phyloP scores from a whole-genome alignment of 1,284 basidiomycete species.

The Tremellales sp. region DNA sequence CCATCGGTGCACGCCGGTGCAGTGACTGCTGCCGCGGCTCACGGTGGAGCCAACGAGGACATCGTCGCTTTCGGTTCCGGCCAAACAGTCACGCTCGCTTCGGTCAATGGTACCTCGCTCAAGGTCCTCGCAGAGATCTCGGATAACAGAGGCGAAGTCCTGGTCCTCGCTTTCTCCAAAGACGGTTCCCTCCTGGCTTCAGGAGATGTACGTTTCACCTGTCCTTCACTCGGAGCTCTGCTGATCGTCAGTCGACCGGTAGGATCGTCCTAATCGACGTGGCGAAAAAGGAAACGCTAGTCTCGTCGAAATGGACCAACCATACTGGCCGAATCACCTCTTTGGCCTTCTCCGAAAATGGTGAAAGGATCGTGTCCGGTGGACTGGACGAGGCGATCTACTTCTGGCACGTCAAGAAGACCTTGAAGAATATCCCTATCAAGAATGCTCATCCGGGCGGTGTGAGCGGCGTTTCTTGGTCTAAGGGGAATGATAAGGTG shows the following conservation, averaged over 20 bases:
- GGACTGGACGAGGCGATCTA: slow-evolving; percentile 90
- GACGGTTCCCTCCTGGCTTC: slow-evolving; percentile 70
- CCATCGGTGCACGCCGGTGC: slow-evolving; percentile 14
- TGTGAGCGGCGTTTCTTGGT: slow-evolving; percentile 75
- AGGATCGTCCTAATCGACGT: slow-evolving; percentile 55
- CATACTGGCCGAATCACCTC: slow-evolving; percentile 79
- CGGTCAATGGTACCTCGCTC: slow-evolving; percentile 19
- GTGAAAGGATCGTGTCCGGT: slow-evolving; percentile 73
- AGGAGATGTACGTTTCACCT: slow-evolving; percentile 67
- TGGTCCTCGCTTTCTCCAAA: slow-evolving; percentile 74
- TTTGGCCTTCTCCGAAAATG: slow-evolving; percentile 71
- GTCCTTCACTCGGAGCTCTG: neutral
- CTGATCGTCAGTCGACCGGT: slow-evolving; percentile 28
- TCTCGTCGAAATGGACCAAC: slow-evolving; percentile 76
- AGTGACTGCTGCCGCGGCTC: slow-evolving; percentile 38
- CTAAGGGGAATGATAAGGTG: slow-evolving; percentile 56
- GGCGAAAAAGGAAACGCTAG: slow-evolving; percentile 61
- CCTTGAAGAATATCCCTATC: slow-evolving; percentile 73
- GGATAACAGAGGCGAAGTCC: slow-evolving; percentile 66
- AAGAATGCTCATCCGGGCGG: slow-evolving; percentile 81
- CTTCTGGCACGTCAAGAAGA: slow-evolving; percentile 76
- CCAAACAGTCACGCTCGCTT: slow-evolving; percentile 62
- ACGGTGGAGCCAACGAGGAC: slow-evolving; percentile 24
- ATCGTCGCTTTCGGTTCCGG: slow-evolving; percentile 35
- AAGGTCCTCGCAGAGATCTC: slow-evolving; percentile 53